Conservation (phyloP, 352 stramenopile genomes). For the Globisporangium abappressorium region DNA sequence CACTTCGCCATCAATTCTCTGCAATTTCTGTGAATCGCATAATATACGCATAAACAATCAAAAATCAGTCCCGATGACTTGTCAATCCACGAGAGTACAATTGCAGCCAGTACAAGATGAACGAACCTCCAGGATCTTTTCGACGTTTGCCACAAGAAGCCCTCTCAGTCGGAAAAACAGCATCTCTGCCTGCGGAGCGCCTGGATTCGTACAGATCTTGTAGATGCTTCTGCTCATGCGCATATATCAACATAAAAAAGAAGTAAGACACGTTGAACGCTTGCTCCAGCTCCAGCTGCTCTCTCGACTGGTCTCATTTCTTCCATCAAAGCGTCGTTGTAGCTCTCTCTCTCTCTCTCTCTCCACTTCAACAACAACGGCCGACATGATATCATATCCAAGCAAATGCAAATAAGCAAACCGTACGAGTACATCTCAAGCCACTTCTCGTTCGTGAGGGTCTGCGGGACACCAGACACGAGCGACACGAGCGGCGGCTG, state of each 20-base stretch:
- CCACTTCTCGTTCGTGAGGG: slow-evolving; percentile 81
- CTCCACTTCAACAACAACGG: neutral
- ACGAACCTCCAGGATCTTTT: slow-evolving; percentile 49
- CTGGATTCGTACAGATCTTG: slow-evolving; percentile 86
- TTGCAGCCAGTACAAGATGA: neutral
- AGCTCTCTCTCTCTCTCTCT: neutral
- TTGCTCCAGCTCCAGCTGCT: neutral
- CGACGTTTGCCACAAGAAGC: slow-evolving; percentile 67
- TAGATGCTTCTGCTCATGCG: slow-evolving; percentile 61
- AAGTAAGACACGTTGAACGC: neutral
- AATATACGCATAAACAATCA: neutral
- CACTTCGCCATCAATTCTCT: slow-evolving; percentile 51
- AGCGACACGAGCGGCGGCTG: slow-evolving; percentile 73
- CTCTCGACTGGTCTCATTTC: neutral
- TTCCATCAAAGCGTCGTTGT: neutral
- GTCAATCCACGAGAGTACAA: neutral
- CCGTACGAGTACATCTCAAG: slow-evolving; percentile 87
- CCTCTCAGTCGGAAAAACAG: slow-evolving; percentile 76
- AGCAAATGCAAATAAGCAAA: neutral
- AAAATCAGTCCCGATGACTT: neutral
- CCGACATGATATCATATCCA: neutral
- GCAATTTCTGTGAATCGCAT: slow-evolving; percentile 34
- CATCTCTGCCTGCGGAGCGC: slow-evolving; percentile 74
- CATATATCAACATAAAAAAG: neutral
- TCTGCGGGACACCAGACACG: slow-evolving; percentile 61